Base-by-base conservation (phyloP, 495 filamentous ascomycete genomes). In the Penicillium roqueforti region DNA sequence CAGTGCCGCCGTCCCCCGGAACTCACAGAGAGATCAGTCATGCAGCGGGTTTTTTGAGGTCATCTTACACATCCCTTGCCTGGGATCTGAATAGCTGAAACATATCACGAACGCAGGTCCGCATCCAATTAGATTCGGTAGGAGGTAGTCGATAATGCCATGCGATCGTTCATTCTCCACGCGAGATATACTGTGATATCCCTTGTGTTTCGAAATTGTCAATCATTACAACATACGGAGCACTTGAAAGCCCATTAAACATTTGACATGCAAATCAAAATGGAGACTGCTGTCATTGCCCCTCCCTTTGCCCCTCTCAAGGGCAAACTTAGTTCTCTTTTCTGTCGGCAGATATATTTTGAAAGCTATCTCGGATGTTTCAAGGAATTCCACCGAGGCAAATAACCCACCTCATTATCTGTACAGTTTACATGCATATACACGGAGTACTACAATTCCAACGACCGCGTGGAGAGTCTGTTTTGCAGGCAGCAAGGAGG, bases 31-130 rank as follows among this genome's bases (percentile, higher is more conserved):
- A 26, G 23, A 44, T 28, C 41, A 29, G 43, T 41, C 22, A 29
- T 40, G 42, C 42, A 48, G 16, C 22, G 31, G 46, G 28, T 19
- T 47, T 20, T 38, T 49, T n/a, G 25, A 50, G 45, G 20, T 46
- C 38, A 55, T 47, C 34, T n/a, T n/a, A n/a, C 13, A 34, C 6
- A 38, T 29, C 57, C 60, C 57, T 63, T 57, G 42, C 57, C 54
- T 63, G 4, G 40, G 19, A 19, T 14, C 42, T 31, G 29, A 31
- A 54, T 8, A 55, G 47, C 58, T 63, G 61, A 63, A 63, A 63
- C 54, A 34, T 39, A 49, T 23, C 10, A 38, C 19, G 9, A 42
- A 54, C n/a, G 50, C 38, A 50, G 23, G 53, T 42, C 38, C 51
- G 19, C 49, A 26, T 18, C 53, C 53, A 56, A 51, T 59, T 0